These are phyloP conservation scores for Venturia effusa DNA, from an alignment of 2,329 filamentous ascomycete genomes.

Conservation along the genomic window DNA sequence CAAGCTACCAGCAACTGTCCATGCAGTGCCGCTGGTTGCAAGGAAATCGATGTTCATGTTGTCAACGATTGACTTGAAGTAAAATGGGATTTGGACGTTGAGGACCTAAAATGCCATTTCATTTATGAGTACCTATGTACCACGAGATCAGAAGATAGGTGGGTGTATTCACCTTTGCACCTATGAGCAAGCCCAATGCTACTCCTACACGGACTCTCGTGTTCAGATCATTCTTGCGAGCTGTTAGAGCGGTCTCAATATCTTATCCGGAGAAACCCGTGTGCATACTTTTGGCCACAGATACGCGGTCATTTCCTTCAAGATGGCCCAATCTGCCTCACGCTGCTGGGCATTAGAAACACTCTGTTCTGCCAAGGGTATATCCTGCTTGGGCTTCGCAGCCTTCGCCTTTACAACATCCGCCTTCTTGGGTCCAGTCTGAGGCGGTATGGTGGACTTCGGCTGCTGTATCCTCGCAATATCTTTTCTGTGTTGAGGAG, in stretches of 20 bases:
- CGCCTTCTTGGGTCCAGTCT: conserved; percentile 22
- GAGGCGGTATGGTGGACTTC: conserved; percentile 16
- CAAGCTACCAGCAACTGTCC: conserved; percentile 81
- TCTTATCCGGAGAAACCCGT: not conserved
- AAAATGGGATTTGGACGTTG: conserved; percentile 97
- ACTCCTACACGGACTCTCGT: conserved; percentile 78
- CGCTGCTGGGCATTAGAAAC: conserved; percentile 74
- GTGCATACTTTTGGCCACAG: conserved; percentile 70
- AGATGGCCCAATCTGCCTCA: conserved; percentile 96
- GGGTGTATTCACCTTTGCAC: conserved; percentile 58
- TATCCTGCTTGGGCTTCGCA: conserved; percentile 34
- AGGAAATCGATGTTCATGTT: conserved; percentile 93
- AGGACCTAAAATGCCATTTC: conserved; percentile 44
- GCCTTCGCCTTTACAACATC: conserved; percentile 16
- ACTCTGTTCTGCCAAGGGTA: conserved; percentile 54
- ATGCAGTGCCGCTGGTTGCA: conserved; percentile 77
- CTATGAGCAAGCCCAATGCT: conserved; percentile 72
- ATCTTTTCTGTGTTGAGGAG: conserved; percentile 33
- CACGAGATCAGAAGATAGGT: conserved; percentile 7
- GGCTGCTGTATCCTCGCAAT: conserved; percentile 19
- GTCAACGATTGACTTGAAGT: conserved; percentile 97
- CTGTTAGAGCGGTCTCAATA: conserved; percentile 9
- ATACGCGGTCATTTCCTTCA: conserved; percentile 94
- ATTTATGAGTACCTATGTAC: conserved; percentile 14
- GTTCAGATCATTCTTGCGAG: conserved; percentile 52